Conservation (phyloP, 2,329 filamentous ascomycete genomes). For the Alternaria sp. region DNA sequence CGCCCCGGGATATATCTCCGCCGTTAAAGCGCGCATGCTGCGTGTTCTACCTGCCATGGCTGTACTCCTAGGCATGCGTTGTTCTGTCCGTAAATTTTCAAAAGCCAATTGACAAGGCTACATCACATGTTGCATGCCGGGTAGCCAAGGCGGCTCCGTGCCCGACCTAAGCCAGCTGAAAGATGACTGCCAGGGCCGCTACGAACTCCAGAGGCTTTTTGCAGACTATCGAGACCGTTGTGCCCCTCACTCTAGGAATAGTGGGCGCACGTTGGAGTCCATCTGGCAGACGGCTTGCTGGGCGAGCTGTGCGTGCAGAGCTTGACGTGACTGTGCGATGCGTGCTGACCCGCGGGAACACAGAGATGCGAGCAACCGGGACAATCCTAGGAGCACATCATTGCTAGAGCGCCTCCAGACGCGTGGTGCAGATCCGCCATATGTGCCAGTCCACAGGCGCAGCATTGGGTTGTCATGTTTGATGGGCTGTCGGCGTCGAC, state of each 20-base stretch:
- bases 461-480: conserved; percentile 13
- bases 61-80: conserved; percentile 18
- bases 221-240: conserved; percentile 18
- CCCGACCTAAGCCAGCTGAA: conserved; percentile 5
- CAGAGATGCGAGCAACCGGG: conserved; percentile 34
- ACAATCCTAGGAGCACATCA: conserved; percentile 38
- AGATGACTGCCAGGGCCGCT: conserved; percentile 2
- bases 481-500: conserved; percentile 2
- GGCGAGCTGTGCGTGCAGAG: conserved; percentile 17
- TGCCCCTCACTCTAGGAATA: conserved; percentile 22
- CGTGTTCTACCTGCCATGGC: conserved; percentile 8
- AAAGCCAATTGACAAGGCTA: conserved; percentile 11
- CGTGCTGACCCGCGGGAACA: conserved; percentile 20
- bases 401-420: conserved; percentile 25
- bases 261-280: conserved; percentile 24
- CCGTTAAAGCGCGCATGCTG: conserved; percentile 10
- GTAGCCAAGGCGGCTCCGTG: conserved; percentile 17
- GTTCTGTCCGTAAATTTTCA: conserved; percentile 7
- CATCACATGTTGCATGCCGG: conserved; percentile 20
- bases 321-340: conserved; percentile 27
- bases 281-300: conserved; percentile 23
- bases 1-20: conserved; percentile 8
- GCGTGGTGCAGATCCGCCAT: conserved; percentile 28
- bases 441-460: conserved; percentile 11
- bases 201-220: neutral